These are phyloP conservation scores for Lodderomyces oxycetoniae DNA, from an alignment of 1,139 yeast genomes.

Conservation along the genomic window DNA sequence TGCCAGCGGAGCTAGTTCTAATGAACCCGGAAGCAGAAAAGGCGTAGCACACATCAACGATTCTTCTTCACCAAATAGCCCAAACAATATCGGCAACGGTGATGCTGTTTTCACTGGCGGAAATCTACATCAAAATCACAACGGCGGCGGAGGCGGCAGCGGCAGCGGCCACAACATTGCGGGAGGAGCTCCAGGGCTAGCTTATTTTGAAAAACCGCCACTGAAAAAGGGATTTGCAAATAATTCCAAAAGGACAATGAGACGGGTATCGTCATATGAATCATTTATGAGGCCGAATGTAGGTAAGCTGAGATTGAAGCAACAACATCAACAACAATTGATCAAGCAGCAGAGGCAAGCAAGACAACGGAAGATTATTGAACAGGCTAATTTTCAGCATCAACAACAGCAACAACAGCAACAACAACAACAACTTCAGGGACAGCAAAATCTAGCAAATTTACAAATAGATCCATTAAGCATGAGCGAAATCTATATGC, in stretches of 20 bases:
- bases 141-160: too few species aligned
- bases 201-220: too few species aligned
- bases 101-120: too few species aligned
- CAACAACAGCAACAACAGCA: slow-evolving; percentile 14
- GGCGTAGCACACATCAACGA: too few species aligned
- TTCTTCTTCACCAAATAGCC: too few species aligned
- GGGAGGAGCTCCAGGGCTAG: too few species aligned
- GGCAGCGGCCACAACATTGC: too few species aligned
- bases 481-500: slow-evolving; percentile 18
- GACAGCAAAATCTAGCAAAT: slow-evolving; percentile 12
- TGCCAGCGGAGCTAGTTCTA: too few species aligned
- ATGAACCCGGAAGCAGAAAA: too few species aligned
- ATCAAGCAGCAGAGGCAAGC: slow-evolving; percentile 14
- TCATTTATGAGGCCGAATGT: slow-evolving; percentile 38
- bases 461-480: slow-evolving; percentile 2
- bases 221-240: background rate
- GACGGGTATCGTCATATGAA: slow-evolving; percentile 42
- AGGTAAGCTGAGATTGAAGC: slow-evolving; percentile 12
- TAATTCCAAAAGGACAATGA: slow-evolving; percentile 14
- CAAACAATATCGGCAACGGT: too few species aligned
- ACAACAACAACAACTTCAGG: slow-evolving; percentile 9
- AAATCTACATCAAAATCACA: too few species aligned
- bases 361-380: slow-evolving; percentile 21
- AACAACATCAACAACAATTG: slow-evolving; percentile 8
- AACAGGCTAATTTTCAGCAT: slow-evolving; percentile 13